Evolutionary conservation across 1,139 yeast species (phyloP), one percentile per base, ranked within the genome.

Genomic region (Geotrichum australiense): DNA sequence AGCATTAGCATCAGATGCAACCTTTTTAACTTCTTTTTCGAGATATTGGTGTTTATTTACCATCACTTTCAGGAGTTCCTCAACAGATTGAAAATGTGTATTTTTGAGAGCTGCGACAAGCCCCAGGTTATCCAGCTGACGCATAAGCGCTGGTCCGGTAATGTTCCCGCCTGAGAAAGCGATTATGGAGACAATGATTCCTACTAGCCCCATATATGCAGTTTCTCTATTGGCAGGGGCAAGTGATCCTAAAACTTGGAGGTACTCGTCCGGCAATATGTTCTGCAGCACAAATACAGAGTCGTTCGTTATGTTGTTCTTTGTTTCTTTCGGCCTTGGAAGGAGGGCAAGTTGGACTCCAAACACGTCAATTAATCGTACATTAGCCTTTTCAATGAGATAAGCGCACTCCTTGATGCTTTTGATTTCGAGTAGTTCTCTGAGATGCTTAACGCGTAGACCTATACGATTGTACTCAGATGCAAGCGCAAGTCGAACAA

Each of bases 401-500:
- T 4, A 12, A 8, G 16, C 16, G 7, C 37, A 14, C 15, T 23
- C 28, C 5, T 7, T 6, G 14, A 23, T 14, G 14, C 24, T 26
- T 21, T 27, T 37, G 20, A 41, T 32, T 14, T 33, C 21, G 7
- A 33, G 18, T n/a, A 27, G 21, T 5, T 38, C 46, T 12, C 39
- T 31, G 22, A 42, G 28, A 6, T 15, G 10, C 25, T 38, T 39
- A 15, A 33, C 34, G 8, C 40, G 26, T 10, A 42, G 26, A 7
- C 39, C 42, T 6, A 19, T 16, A 16, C 42, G 42, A n/a, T 39
- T 15, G 18, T 32, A 37, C 12, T 42, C 46, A 2, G 33, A 34
- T 16, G 42, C 38, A 28, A 42, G 28, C 3, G 46, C 46, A 24
- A 42, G n/a, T 5, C 46, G 37, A 5, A 42, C 42, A 6, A 42